A percentile compares a stretch with the other conserved stretches of the same genome.
Conservation (phyloP, 805 yeast species). For the Pichia rugopelliculosa region DNA sequence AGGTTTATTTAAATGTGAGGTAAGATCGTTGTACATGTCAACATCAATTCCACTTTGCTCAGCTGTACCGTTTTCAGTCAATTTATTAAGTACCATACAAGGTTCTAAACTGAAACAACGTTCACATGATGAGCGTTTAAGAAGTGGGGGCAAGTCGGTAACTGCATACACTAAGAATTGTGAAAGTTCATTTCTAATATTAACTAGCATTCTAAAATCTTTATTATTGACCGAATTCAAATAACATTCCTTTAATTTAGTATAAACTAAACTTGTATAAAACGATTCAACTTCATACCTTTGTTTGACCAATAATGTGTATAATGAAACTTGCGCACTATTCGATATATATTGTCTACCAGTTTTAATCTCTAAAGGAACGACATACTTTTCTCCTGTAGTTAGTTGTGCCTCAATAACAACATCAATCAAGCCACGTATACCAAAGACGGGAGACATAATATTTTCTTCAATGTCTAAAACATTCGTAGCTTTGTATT, state of each 20-base stretch:
- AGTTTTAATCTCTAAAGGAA: conserved; percentile 88
- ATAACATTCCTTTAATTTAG: conserved; percentile 45
- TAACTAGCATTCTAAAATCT: conserved; percentile 62
- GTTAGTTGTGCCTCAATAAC: conserved; percentile 55
- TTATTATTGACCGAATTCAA: conserved; percentile 36
- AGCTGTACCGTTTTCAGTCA: conserved; percentile 52
- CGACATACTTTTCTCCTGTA: conserved; percentile 42
- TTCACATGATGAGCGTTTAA: conserved; percentile 49
- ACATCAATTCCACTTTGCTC: conserved; percentile 45
- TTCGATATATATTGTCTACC: conserved; percentile 65
- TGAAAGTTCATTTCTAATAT: conserved; percentile 66
- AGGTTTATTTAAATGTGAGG: conserved; percentile 40
- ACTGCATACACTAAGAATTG: conserved; percentile 44
- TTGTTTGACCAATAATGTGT: conserved; percentile 72
- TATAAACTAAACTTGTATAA: conserved; percentile 65
- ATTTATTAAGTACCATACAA: conserved; percentile 60
- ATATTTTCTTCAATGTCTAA: conserved; percentile 85
- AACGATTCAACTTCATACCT: conserved; percentile 64
- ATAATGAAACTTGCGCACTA: conserved; percentile 79
- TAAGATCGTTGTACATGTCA: conserved; percentile 40
- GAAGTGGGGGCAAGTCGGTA: conserved; percentile 46
- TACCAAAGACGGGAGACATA: conserved; percentile 86
- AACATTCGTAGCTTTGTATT: conserved; percentile 52
- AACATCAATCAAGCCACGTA: conserved; percentile 85
- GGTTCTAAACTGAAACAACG: conserved; percentile 46